Base-by-base conservation (phyloP, 768 basidiomycete genomes). In the Brasilioporus rufonigricans region DNA sequence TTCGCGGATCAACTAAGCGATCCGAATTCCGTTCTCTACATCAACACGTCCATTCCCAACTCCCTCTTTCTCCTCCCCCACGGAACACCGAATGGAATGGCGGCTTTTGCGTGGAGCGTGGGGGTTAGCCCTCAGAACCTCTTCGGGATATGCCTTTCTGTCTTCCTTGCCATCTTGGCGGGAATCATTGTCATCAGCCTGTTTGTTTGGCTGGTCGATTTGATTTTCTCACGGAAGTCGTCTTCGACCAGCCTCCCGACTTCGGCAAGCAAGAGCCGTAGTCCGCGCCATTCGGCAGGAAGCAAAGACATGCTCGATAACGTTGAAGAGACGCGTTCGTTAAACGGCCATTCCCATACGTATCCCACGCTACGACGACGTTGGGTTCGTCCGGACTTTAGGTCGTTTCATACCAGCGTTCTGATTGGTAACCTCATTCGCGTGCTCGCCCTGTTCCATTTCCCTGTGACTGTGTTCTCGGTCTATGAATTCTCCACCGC, bases 401-500 rank as follows among this genome's bases (percentile, higher is more conserved):
- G 84, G 47, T 87, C 89, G 18, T 90, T 93, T 72, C 91, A 93
- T 67, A 80, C 85, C 18, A 88, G 82, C 60, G 82, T 91, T 48
- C 74, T 93, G 50, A 86, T 90, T 60, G 96, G 96, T 43, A 98
- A 97, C 71, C 84, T 98, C 55, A 86, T 95, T 55, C 89, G 96
- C 56, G 77, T 98, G 53, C 82, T 98, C 40, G 79, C 97, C 36
- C 76, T 95, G 32, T 98, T 99, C 74, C 96, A 99, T 71, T 83
- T 98, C 19, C 96, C 96, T 8, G 81, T 98, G 55, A 96, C 93
- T 33, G 82, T 93, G 48, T 96, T 96, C 72, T 91, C 93, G 4
- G 85, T 83, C 57, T 98, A 93, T 70, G 67, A 72, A 53, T 67
- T 72, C 47, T 77, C 81, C 18, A 75, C 74, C 8, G 67, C 76